Conservation (phyloP, 345 rosid species). For the Rhizophora mangle region DNA sequence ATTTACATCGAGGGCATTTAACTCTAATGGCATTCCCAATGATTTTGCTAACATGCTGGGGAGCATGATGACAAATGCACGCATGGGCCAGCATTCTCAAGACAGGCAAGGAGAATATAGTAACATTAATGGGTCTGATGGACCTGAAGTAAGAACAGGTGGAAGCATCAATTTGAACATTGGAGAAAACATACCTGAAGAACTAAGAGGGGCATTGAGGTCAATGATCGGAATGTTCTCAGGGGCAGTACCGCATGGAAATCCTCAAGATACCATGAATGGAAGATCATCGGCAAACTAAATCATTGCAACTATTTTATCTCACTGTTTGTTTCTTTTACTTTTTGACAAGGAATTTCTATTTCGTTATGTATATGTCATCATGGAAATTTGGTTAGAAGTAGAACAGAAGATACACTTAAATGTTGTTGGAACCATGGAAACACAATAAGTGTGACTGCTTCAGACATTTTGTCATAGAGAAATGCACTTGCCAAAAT, state of each 20-base stretch:
- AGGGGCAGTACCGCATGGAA: constrained; percentile 44
- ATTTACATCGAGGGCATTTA: constrained; percentile 34
- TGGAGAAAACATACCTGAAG: constrained; percentile 46
- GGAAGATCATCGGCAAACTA: constrained; percentile 40
- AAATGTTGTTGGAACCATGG: too few relatives aligned
- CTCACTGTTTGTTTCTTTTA: neutral
- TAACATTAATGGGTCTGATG: constrained; percentile 24
- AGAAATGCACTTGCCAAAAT: too few relatives aligned
- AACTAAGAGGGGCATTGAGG: constrained; percentile 54
- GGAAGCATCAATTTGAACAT: constrained; percentile 43
- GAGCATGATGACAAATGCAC: constrained; percentile 33
- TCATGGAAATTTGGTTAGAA: neutral
- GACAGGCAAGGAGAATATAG: constrained; percentile 32
- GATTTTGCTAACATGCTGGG: constrained; percentile 38
- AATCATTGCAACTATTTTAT: neutral
- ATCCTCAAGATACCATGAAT: constrained; percentile 35
- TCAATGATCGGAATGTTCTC: constrained; percentile 72
- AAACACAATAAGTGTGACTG: too few relatives aligned
- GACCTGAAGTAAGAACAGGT: constrained; percentile 38
- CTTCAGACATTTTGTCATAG: too few relatives aligned
- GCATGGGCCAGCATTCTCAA: constrained; percentile 35
- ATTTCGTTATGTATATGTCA: neutral
- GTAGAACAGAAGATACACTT: too few relatives aligned
- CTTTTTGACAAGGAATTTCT: neutral
- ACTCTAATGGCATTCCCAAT: constrained; percentile 21